phyloP scores from a whole-genome alignment of 352 stramenopile genomes.

The Peronosclerospora sorghi region DNA sequence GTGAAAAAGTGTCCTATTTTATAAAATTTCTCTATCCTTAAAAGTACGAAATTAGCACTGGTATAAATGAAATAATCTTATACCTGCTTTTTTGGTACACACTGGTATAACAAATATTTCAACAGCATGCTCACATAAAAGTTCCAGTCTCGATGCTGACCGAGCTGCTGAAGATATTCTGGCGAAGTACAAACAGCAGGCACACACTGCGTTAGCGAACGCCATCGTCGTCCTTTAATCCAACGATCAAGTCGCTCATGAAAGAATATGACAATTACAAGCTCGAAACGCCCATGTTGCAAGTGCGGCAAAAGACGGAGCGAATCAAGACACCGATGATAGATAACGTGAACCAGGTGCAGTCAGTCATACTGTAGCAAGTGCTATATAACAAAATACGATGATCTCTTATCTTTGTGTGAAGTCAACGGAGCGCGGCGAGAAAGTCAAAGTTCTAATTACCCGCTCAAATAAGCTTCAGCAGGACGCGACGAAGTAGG shows the following conservation, averaged over 20 bases:
- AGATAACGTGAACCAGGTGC: slow-evolving; percentile 93
- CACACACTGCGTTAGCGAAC: slow-evolving; percentile 59
- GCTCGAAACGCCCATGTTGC: slow-evolving; percentile 61
- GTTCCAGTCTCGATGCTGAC: slow-evolving; percentile 64
- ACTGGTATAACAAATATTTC: too few species aligned
- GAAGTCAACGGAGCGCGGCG: slow-evolving; percentile 92
- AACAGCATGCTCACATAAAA: too few species aligned
- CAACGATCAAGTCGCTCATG: slow-evolving; percentile 52
- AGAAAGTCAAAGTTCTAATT: slow-evolving; percentile 94
- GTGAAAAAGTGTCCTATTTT: too few species aligned
- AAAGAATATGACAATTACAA: slow-evolving; percentile 82
- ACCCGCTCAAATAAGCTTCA: slow-evolving; percentile 69
- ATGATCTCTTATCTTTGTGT: neutral
- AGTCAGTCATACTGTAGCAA: neutral
- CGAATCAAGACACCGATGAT: slow-evolving; percentile 98
- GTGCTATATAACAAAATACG: too few species aligned
- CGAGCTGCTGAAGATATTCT: slow-evolving; percentile 52
- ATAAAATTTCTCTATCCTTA: too few species aligned
- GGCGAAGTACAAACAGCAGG: slow-evolving; percentile 46
- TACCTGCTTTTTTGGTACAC: too few species aligned
- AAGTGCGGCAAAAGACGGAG: slow-evolving; percentile 93
- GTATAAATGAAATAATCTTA: too few species aligned
- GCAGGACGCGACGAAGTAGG: slow-evolving; percentile 91
- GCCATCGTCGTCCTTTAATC: slow-evolving; percentile 51
- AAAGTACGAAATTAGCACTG: too few species aligned